These are phyloP conservation scores for Suhomyces wounanorum DNA, from an alignment of 1,139 yeast genomes.

Conservation along the genomic window DNA sequence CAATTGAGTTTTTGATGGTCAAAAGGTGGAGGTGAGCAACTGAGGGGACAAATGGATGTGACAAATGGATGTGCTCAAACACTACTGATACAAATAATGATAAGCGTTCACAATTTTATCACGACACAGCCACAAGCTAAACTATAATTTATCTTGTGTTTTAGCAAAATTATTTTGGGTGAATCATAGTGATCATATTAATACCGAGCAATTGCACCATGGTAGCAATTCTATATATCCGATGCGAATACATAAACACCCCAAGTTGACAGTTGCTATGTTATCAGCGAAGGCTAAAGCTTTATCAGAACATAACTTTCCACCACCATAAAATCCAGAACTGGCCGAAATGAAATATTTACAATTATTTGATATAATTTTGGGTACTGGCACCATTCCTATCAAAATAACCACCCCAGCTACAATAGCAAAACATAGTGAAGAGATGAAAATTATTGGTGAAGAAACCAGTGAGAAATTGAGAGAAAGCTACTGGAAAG, in stretches of 20 bases:
- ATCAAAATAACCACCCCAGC: neutral
- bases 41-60: neutral
- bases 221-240: neutral
- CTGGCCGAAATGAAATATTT: neutral
- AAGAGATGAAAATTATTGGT: neutral
- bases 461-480: neutral
- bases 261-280: neutral
- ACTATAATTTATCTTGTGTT: neutral
- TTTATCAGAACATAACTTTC: too few species aligned
- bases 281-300: neutral
- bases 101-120: neutral
- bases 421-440: neutral
- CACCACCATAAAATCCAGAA: neutral
- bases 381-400: neutral
- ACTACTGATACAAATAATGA: neutral
- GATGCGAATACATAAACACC: neutral
- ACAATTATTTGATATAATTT: neutral
- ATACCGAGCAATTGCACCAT: neutral
- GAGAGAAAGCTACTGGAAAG: neutral
- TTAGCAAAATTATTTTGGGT: neutral
- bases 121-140: neutral
- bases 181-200: neutral
- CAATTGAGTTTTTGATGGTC: neutral
- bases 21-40: neutral
- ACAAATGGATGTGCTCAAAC: neutral